These are phyloP conservation scores for Phaeotremella fagi DNA, from an alignment of 768 basidiomycete species.

Conservation along the genomic window DNA sequence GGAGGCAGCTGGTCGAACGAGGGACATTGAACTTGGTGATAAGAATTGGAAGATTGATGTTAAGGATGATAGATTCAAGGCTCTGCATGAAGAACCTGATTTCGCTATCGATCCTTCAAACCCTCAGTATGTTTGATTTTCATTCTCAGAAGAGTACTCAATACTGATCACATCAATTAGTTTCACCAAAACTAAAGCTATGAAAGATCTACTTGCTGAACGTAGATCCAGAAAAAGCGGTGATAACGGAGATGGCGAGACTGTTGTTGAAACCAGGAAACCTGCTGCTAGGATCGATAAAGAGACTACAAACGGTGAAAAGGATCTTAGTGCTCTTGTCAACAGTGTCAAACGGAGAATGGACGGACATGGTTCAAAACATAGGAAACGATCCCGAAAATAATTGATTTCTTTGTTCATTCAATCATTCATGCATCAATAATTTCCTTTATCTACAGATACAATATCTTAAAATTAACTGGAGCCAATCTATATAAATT, in stretches of 20 bases:
- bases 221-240: slow-evolving; percentile 52
- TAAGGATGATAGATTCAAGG: slow-evolving; percentile 80
- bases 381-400: slow-evolving; percentile 3
- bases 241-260: no score
- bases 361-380: slow-evolving; percentile 8
- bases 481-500: no score
- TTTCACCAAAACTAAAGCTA: slow-evolving; percentile 87
- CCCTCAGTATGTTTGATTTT: slow-evolving; percentile 67
- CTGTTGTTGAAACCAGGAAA: slow-evolving; percentile 25
- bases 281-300: slow-evolving; percentile 4
- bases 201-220: slow-evolving; percentile 78
- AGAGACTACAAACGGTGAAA: slow-evolving; percentile 21
- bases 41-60: slow-evolving; percentile 78
- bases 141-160: not conserved
- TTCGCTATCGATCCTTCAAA: slow-evolving; percentile 96
- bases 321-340: slow-evolving; percentile 62
- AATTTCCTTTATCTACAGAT: not conserved
- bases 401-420: no score
- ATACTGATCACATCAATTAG: slow-evolving; percentile 50
- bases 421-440: not conserved
- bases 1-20: slow-evolving; percentile 43
- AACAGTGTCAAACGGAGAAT: slow-evolving; percentile 83
- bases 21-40: slow-evolving; percentile 58
- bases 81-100: slow-evolving; percentile 77
- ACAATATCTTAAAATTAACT: no score